phyloP scores from a whole-genome alignment of 1,284 basidiomycete species.

The Omphalotus olearius region DNA sequence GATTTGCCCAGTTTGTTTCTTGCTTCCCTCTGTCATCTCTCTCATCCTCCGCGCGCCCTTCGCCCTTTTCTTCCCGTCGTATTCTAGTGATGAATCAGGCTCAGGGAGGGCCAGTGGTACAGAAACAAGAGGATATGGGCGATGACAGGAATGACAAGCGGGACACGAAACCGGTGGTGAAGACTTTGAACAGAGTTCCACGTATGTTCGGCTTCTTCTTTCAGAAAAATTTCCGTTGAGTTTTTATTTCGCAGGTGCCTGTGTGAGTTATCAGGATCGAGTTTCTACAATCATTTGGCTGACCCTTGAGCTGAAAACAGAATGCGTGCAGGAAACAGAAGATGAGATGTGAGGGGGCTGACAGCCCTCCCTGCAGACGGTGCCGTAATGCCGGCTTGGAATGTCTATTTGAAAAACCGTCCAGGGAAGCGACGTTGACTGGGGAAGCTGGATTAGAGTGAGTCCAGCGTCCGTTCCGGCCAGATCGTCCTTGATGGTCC shows the following conservation, averaged over 20 bases:
- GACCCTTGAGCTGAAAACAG: slow-evolving; percentile 31
- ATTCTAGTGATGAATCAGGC: slow-evolving; percentile 8
- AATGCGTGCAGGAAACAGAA: slow-evolving; percentile 85
- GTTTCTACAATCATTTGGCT: slow-evolving; percentile 10
- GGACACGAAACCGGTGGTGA: slow-evolving; percentile 63
- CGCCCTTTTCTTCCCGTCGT: background rate
- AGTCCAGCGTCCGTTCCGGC: slow-evolving; percentile 27
- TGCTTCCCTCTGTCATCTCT: slow-evolving; percentile 2
- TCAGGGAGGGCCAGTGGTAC: slow-evolving; percentile 13
- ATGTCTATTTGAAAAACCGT: slow-evolving; percentile 88
- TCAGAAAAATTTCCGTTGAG: slow-evolving; percentile 16
- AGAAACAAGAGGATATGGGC: slow-evolving; percentile 34
- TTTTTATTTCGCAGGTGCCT: slow-evolving; percentile 53
- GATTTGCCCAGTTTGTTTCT: slow-evolving; percentile 1
- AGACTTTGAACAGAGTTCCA: slow-evolving; percentile 78
- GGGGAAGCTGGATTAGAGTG: slow-evolving; percentile 87
- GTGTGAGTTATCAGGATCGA: slow-evolving; percentile 44
- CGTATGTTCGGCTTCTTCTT: slow-evolving; percentile 45
- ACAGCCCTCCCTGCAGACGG: slow-evolving; percentile 87
- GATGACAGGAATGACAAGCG: slow-evolving; percentile 45
- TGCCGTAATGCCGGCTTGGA: slow-evolving; percentile 82
- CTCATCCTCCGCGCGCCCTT: background rate
- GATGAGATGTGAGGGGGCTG: slow-evolving; percentile 87
- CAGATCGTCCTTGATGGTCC: background rate
- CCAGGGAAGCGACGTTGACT: slow-evolving; percentile 76